Percentiles rank a stretch among this genome's conserved stretches.
Evolutionary conservation across 768 basidiomycete genomes (phyloP).

Genomic region (Boletus bicolor): DNA sequence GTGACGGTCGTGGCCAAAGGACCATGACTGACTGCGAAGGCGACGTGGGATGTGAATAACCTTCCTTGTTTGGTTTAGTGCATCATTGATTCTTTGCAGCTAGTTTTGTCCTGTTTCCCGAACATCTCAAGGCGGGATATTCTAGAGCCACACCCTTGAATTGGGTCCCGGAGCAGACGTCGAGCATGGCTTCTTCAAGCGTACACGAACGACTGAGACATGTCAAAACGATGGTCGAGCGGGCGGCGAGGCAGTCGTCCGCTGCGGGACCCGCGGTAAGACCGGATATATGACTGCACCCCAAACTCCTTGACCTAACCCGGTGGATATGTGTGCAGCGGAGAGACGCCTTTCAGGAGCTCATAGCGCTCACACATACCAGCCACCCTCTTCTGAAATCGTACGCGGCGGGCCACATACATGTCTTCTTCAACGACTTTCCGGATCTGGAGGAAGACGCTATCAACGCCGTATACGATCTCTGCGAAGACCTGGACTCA

Average conservation of each 20-base stretch:
- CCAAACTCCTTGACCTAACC: conserved; percentile 5
- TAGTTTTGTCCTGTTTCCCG: not conserved
- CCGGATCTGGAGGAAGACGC: conserved; percentile 71
- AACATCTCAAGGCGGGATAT: not conserved
- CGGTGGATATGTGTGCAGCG: conserved; percentile 37
- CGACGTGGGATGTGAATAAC: conserved; percentile 17
- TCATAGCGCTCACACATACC: conserved; percentile 54
- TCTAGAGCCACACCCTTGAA: not conserved
- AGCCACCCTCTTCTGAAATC: conserved; percentile 46
- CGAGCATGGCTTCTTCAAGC: conserved; percentile 22
- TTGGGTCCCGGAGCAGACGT: not conserved
- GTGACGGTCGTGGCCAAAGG: not conserved
- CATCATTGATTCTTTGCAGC: conserved; percentile 19
- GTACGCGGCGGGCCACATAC: conserved; percentile 56
- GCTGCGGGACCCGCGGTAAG: conserved; percentile 40
- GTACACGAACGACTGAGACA: conserved; percentile 16
- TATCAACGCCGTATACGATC: conserved; percentile 75
- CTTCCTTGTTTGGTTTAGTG: conserved; percentile 17
- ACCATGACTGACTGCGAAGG: too few relatives aligned
- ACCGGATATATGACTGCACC: conserved; percentile 2
- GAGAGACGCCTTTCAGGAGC: conserved; percentile 46
- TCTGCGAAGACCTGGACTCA: conserved; percentile 66
- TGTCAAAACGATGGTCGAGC: conserved; percentile 39
- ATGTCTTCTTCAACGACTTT: conserved; percentile 59
- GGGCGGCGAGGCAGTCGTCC: conserved; percentile 40